A percentile compares a stretch with the other conserved stretches of the same genome.
Evolutionary conservation across 768 basidiomycete genomes (phyloP).

Genomic region (Xerocomus spinulosus): DNA sequence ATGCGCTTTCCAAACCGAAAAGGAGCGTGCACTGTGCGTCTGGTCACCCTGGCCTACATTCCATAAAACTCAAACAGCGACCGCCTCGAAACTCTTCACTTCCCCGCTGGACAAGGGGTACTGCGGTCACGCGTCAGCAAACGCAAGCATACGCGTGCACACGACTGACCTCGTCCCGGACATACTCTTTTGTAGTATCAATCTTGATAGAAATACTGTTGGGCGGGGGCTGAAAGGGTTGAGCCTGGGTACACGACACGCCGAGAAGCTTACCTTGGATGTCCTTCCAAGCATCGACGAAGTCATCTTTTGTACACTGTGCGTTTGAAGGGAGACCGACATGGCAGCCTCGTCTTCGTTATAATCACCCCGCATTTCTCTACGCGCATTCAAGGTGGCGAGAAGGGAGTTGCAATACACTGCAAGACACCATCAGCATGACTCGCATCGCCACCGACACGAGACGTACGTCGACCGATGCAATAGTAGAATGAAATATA

Average conservation of each 20-base stretch:
- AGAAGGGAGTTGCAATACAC: conserved; percentile 62
- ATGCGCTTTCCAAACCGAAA: background rate
- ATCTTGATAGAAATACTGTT: conserved; percentile 62
- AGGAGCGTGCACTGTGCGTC: background rate
- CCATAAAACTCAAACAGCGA: background rate
- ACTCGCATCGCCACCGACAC: background rate
- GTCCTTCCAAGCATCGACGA: background rate
- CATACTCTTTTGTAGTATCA: conserved; percentile 53
- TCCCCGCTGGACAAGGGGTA: background rate
- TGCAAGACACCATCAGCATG: conserved; percentile 14
- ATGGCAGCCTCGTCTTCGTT: conserved; percentile 11
- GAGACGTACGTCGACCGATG: conserved; percentile 50
- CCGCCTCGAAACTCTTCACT: background rate
- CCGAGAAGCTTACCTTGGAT: conserved; percentile 2
- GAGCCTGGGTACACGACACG: background rate
- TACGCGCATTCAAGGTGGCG: conserved; percentile 54
- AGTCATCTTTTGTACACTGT: conserved; percentile 1
- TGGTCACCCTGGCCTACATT: background rate
- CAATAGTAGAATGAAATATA: conserved; percentile 60
- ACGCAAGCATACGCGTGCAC: no score
- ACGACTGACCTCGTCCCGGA: conserved; percentile 35
- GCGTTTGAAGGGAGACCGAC: conserved; percentile 14
- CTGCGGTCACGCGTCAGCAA: background rate
- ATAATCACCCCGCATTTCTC: conserved; percentile 35
- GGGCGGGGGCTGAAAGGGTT: conserved; percentile 20